Evolutionary conservation across 345 rosid species (phyloP).

Genomic region (Populus tremula): DNA sequence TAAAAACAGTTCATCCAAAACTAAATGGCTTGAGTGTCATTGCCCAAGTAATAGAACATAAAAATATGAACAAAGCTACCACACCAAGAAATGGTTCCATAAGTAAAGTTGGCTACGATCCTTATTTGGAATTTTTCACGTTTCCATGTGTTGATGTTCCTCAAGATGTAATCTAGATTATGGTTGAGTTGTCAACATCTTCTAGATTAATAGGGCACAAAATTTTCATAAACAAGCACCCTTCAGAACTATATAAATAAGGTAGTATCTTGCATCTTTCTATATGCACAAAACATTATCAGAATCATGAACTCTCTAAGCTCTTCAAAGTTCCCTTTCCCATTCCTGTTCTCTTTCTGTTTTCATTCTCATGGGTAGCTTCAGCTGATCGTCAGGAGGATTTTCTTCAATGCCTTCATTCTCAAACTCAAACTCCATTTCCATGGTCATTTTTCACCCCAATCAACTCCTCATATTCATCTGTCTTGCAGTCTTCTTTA

Average conservation of each 20-base stretch:
- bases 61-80: background rate
- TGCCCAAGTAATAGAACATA: background rate
- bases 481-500: conserved; percentile 1
- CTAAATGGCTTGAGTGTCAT: background rate
- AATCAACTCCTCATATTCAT: conserved; percentile 6
- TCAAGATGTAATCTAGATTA: background rate
- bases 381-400: conserved; percentile 8
- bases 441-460: conserved; percentile 10
- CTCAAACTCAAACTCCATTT: conserved; percentile 4
- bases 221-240: background rate
- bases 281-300: background rate
- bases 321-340: background rate
- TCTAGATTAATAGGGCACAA: background rate
- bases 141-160: background rate
- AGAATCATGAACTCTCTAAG: background rate
- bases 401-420: conserved; percentile 12
- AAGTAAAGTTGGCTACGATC: background rate
- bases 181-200: background rate
- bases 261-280: background rate
- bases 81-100: background rate
- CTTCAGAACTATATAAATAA: too few species aligned
- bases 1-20: too few species aligned
- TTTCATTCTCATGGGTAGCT: background rate
- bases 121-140: background rate
- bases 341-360: background rate